Evolutionary conservation across 78 protist species (phyloP), one percentile per base, ranked within the genome.

Genomic region (Speleostelium caveatum): DNA sequence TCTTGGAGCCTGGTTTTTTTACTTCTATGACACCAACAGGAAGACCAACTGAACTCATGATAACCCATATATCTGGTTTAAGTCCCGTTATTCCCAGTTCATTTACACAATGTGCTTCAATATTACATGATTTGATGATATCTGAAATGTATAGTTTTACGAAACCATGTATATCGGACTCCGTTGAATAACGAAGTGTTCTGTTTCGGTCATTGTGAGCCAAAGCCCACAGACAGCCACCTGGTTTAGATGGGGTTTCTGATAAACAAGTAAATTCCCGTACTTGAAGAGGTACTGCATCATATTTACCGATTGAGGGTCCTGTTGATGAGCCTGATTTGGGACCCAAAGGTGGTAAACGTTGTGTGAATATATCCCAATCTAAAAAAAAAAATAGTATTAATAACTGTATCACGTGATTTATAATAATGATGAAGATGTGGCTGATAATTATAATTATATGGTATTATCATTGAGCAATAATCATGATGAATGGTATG

Each of bases 1-100:
- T 16, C 4, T 38, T 66, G 3, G 6, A 2, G 2, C 24, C 24
- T 66, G 42, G 73, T 39, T 66, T 39, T n/a, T 39, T 39, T 6
- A 66, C 12, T 39, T 39, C 53, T 6, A 66, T 53, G 3, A 66
- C 51, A 8, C 73, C 73, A 38, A 66, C 39, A 38, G 73, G 73
- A 10, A 39, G 51, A 35, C 73, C 73, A 66, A 30, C 3, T 19
- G 3, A 19, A 19, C 19, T 56, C 22, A 14, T 6, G 10, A 45
- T 45, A 45, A 45, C 53, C 53, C 6, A 14, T 45, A 45, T 45
- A 10, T 45, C 53, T 45, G 53, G 53, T 45, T 10, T 45, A 10
- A 45, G 53, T 10, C 53, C 53, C 10, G 53, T 45, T 6, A 45
- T 45, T 45, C 53, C 53, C 10, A 45, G 10, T 45, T 45, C 53